phyloP scores from a whole-genome alignment of 208 protist species.

The Trypanosoma scelopori region DNA sequence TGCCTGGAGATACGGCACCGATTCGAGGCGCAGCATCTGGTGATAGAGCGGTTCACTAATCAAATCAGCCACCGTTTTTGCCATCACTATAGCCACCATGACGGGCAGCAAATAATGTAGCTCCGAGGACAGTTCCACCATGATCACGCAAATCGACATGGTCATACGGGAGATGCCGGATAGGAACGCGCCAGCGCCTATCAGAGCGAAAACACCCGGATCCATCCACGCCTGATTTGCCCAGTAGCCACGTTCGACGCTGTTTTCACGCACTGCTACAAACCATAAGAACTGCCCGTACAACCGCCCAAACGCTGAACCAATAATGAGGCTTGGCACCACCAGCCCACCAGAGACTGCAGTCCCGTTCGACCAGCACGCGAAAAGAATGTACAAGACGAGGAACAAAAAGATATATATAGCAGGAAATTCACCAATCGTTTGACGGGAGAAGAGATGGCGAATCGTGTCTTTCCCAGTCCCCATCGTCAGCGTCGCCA shows the following conservation, averaged over 20 bases:
- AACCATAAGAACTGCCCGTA: conserved; percentile 79
- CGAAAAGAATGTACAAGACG: conserved; percentile 79
- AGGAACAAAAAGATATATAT: conserved; percentile 73
- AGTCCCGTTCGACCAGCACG: conserved; percentile 71
- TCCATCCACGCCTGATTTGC: conserved; percentile 77
- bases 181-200: conserved; percentile 92
- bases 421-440: conserved; percentile 67
- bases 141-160: conserved; percentile 94
- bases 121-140: conserved; percentile 93
- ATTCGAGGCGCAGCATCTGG: conserved; percentile 86
- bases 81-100: conserved; percentile 93
- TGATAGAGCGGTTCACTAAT: conserved; percentile 91
- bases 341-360: conserved; percentile 87
- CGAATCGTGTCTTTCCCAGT: conserved; percentile 86
- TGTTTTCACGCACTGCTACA: conserved; percentile 29
- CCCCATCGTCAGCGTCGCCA: conserved; percentile 83
- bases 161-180: conserved; percentile 91
- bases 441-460: conserved; percentile 87
- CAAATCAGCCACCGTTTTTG: conserved; percentile 89
- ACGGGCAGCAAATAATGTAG: conserved; percentile 93
- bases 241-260: conserved; percentile 50
- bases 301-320: conserved; percentile 82
- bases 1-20: conserved; percentile 82
- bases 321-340: conserved; percentile 90
- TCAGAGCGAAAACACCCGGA: conserved; percentile 91